Percentiles rank a stretch among this genome's conserved stretches.
phyloP scores from a whole-genome alignment of 2,329 filamentous ascomycete genomes.

The Elsinoe necatrix region DNA sequence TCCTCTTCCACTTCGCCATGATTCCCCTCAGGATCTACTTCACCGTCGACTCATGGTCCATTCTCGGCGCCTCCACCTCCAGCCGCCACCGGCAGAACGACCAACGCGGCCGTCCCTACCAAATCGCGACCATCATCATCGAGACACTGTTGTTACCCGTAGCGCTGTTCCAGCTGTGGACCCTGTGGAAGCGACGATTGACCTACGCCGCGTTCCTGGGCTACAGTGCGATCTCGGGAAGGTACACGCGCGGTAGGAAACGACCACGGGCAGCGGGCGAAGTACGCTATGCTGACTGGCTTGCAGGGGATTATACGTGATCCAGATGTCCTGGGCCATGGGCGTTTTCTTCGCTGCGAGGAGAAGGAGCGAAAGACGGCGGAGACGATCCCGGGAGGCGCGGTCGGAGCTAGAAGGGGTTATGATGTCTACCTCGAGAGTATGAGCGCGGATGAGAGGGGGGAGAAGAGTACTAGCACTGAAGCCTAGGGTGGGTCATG shows the following conservation, averaged over 20 bases:
- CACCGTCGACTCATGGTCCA: background rate
- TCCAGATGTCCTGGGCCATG: conserved; percentile 2
- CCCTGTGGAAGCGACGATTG: background rate
- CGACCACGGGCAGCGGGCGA: too few species aligned
- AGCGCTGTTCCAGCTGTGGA: background rate
- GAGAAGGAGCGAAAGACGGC: conserved; percentile 3
- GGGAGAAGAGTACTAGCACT: background rate
- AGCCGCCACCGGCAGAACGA: background rate
- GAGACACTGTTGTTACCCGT: background rate
- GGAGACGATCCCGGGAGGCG: background rate
- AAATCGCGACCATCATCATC: background rate
- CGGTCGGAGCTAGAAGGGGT: background rate
- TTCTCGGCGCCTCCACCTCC: background rate
- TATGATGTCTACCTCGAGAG: conserved; percentile 3
- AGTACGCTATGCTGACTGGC: background rate
- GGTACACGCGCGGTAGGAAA: too few species aligned
- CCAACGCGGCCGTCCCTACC: background rate
- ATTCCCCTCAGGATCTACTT: background rate
- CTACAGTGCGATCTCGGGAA: too few species aligned
- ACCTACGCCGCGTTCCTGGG: background rate
- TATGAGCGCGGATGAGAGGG: background rate
- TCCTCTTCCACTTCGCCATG: background rate
- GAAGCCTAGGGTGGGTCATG: background rate
- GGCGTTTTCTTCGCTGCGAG: background rate
- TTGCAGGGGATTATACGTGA: background rate